These are phyloP conservation scores for Russula vinacea DNA, from an alignment of 768 basidiomycete genomes.

Conservation along the genomic window DNA sequence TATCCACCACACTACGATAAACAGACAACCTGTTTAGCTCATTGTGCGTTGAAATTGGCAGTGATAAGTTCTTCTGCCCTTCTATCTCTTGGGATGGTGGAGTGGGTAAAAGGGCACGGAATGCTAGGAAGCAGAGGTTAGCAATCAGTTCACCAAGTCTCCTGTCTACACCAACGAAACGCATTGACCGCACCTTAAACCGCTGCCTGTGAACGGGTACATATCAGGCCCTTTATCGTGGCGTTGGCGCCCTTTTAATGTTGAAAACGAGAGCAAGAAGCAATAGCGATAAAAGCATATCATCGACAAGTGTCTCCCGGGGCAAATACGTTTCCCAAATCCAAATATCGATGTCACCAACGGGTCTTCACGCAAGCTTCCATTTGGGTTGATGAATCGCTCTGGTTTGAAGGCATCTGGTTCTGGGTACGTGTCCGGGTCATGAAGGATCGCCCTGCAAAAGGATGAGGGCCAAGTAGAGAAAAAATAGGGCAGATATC, in stretches of 20 bases:
- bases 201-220: not conserved
- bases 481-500: not conserved
- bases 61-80: conserved; percentile 9
- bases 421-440: conserved; percentile 29
- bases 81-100: conserved; percentile 15
- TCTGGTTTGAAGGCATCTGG: conserved; percentile 32
- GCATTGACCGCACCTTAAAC: conserved; percentile 3
- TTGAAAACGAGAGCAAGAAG: conserved; percentile 20
- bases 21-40: not conserved
- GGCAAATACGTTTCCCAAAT: conserved; percentile 19
- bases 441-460: conserved; percentile 31
- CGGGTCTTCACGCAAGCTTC: conserved; percentile 17
- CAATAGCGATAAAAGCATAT: conserved; percentile 8
- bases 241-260: not conserved
- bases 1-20: too few species aligned
- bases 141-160: too few species aligned
- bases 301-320: conserved; percentile 26
- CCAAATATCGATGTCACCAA: conserved; percentile 11
- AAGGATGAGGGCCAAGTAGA: not conserved
- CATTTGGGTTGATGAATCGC: conserved; percentile 28
- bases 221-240: not conserved
- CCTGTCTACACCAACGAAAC: not conserved
- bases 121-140: not conserved
- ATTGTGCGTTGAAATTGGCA: not conserved
- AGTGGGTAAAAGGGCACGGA: conserved; percentile 5